phyloP scores from a whole-genome alignment of 305 asterid genomes.

The Rubia occidens region DNA sequence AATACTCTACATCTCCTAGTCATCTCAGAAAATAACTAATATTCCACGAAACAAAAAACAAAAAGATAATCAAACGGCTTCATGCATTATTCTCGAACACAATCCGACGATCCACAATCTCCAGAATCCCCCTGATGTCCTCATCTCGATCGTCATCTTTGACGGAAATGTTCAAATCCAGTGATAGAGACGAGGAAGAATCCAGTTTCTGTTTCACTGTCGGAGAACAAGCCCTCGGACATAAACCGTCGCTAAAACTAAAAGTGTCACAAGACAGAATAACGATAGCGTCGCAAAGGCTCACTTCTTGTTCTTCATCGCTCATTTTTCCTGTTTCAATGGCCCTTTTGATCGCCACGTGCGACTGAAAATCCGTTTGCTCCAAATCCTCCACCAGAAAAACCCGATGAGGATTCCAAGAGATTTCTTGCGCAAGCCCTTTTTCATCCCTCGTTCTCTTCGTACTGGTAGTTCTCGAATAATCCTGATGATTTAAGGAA shows the following conservation, averaged over 20 bases:
- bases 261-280: slow-evolving; percentile 51
- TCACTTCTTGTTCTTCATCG: slow-evolving; percentile 36
- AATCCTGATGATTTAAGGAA: slow-evolving; percentile 19
- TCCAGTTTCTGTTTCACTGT: slow-evolving; percentile 24
- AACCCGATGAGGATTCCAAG: slow-evolving; percentile 54
- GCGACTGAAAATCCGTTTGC: slow-evolving; percentile 40
- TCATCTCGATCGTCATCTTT: slow-evolving; percentile 26
- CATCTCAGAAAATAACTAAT: background rate
- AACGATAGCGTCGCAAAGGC: slow-evolving; percentile 64
- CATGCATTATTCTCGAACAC: slow-evolving; percentile 31
- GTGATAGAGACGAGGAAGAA: slow-evolving; percentile 21
- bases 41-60: background rate
- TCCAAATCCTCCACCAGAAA: slow-evolving; percentile 64
- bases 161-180: slow-evolving; percentile 64
- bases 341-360: slow-evolving; percentile 42
- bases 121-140: slow-evolving; percentile 44
- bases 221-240: slow-evolving; percentile 49
- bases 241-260: slow-evolving; percentile 13
- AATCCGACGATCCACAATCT: slow-evolving; percentile 49
- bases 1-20: slow-evolving; percentile 1
- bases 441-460: slow-evolving; percentile 55
- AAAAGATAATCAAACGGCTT: background rate
- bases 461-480: background rate
- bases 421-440: slow-evolving; percentile 38
- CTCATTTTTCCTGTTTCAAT: slow-evolving; percentile 45